Evolutionary conservation across 306 rosid genomes (phyloP).

Genomic region (Cucumis melo): DNA sequence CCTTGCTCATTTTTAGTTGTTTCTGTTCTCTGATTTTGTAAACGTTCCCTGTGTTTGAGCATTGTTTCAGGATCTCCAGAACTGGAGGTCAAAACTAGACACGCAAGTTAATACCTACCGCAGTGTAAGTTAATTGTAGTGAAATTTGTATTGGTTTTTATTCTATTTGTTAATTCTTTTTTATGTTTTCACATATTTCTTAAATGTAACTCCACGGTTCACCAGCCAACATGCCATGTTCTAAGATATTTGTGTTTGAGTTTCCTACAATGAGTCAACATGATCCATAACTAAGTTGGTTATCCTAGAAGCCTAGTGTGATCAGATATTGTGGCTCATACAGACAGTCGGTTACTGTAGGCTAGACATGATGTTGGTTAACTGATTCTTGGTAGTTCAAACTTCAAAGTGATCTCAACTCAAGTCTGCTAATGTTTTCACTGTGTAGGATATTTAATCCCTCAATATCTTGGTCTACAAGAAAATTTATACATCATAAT

Average conservation of each 20-base stretch:
- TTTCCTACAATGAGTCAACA: background rate
- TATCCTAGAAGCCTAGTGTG: background rate
- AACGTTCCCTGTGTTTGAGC: background rate
- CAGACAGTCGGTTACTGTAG: background rate
- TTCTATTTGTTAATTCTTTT: background rate
- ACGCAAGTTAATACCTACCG: conserved; percentile 76
- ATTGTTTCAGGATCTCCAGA: conserved; percentile 64
- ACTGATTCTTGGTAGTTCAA: background rate
- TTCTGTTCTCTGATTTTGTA: background rate
- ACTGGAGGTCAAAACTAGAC: conserved; percentile 83
- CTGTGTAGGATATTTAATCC: background rate
- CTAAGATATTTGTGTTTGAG: background rate
- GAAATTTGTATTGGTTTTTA: background rate
- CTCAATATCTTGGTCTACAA: background rate
- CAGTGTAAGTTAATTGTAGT: conserved; percentile 41
- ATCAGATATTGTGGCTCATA: background rate
- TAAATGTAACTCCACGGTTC: background rate
- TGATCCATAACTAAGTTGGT: background rate
- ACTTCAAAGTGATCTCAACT: background rate
- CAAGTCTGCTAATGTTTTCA: background rate
- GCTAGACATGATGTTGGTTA: background rate
- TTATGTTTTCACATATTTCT: background rate
- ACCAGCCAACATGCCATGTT: background rate
- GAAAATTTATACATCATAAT: background rate
- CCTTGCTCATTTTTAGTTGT: background rate